These are phyloP conservation scores for Fusarium beomiforme DNA, from an alignment of 2,329 filamentous ascomycete genomes.

Conservation along the genomic window DNA sequence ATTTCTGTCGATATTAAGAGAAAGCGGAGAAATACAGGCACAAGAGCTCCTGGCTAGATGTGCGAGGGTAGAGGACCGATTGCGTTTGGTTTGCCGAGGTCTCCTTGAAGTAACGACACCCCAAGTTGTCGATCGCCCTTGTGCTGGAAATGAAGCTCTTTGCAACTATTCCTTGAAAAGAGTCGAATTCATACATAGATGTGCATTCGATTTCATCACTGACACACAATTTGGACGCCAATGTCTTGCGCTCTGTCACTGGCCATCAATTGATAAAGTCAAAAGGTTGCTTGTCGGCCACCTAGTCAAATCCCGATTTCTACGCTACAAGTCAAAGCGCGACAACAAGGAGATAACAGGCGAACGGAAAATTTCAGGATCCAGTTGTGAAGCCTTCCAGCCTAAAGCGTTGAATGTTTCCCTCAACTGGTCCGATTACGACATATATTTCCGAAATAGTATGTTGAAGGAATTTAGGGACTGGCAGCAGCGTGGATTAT, in stretches of 20 bases:
- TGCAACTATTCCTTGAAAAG: rapidly evolving
- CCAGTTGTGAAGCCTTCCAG: background rate
- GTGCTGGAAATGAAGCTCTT: rapidly evolving
- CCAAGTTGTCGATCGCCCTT: rapidly evolving
- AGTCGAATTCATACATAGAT: background rate
- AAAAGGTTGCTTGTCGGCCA: rapidly evolving
- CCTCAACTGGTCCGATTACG: rapidly evolving
- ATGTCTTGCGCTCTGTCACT: background rate
- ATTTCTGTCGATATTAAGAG: rapidly evolving
- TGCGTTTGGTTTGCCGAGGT: background rate
- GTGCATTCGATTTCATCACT: background rate
- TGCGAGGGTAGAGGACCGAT: rapidly evolving
- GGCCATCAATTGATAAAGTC: rapidly evolving
- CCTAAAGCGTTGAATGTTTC: rapidly evolving
- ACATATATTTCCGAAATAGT: rapidly evolving
- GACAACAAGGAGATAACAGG: too few species aligned
- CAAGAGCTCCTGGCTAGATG: background rate
- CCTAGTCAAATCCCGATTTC: rapidly evolving
- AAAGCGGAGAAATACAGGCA: rapidly evolving
- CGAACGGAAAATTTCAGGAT: background rate
- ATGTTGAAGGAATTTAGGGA: rapidly evolving
- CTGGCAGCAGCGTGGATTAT: background rate
- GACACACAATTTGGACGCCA: rapidly evolving
- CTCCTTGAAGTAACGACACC: background rate
- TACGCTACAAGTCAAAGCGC: rapidly evolving